Evolutionary conservation across 2,329 filamentous ascomycete genomes (phyloP).

Genomic region (Ilyonectria sp.): DNA sequence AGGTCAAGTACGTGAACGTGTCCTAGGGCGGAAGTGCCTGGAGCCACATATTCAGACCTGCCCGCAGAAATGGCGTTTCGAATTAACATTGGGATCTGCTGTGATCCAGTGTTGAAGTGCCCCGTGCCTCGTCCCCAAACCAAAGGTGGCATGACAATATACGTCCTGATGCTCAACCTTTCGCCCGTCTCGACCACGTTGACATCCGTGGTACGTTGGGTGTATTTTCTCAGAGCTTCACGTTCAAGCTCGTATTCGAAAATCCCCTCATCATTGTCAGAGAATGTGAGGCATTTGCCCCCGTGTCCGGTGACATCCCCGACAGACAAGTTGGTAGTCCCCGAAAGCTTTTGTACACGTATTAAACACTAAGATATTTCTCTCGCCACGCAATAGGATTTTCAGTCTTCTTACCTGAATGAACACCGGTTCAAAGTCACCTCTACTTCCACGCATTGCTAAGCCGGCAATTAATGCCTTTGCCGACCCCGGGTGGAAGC

Average conservation of each 20-base stretch:
- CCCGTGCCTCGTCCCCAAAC: neutral
- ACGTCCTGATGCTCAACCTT: neutral
- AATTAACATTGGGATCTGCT: slow-evolving; percentile 13
- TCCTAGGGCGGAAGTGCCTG: neutral
- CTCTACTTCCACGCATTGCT: neutral
- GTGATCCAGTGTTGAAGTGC: neutral
- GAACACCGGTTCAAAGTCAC: no score
- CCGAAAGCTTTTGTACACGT: no score
- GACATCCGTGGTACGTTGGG: slow-evolving; percentile 24
- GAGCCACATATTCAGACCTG: neutral
- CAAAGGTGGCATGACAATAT: slow-evolving; percentile 25
- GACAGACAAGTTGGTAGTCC: no score
- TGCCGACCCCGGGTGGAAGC: neutral
- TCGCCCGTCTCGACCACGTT: slow-evolving; percentile 15
- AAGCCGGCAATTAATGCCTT: neutral
- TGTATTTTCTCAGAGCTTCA: neutral
- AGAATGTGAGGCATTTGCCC: no score
- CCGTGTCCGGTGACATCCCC: no score
- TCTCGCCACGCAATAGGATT: no score
- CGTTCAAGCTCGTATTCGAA: slow-evolving; percentile 21
- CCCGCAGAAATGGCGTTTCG: neutral
- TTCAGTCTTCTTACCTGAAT: no score
- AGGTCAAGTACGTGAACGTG: neutral
- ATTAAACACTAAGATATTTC: no score
- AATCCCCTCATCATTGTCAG: neutral